Evolutionary conservation across 1,284 basidiomycete species (phyloP), one percentile per base, ranked within the genome.

Genomic region (Tylopilus sp.): DNA sequence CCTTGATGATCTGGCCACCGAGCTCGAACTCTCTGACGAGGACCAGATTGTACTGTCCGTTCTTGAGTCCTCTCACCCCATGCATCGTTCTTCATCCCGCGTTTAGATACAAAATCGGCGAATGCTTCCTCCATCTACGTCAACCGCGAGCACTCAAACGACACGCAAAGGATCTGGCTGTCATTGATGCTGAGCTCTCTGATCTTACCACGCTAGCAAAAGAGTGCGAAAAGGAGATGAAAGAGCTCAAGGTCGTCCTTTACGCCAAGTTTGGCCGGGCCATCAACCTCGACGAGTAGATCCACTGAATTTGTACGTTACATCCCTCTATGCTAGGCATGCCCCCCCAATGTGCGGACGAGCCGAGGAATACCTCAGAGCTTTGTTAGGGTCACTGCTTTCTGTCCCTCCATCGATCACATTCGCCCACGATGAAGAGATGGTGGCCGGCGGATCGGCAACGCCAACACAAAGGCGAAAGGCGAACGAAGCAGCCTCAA

Each of bases 241-340:
- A 95, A 74, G 47, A 90, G 67, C 87, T 99, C 60, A 99, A 99
- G 79, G 90, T 95, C 36, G 79, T 86, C 6, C 79, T 99, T 72
- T 98, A 98, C 76, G 94, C 94, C 51, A 97, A 96, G 81, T 98
- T 98, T 76, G 96, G 96, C 39, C 90, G 87, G 61, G 94, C 96
- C 62, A 98, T 98, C 81, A 98, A 97, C 79, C 86, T 97, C 61
- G 95, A 97, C 77, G 91, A 91, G 73, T 91, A 74, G 72, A 61
- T n/a, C 38, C 41, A 26, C 47, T 38, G 6, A 38, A 52, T 15
- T 10, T 62, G 69, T 66, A 66, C 61, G 4, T 16, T 39, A 12
- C 16, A 39, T 13, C 10, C 39, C 39, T 13, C 3, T 15, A 12
- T 15, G 39, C 39, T 16, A 39, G 39, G 16, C 39, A 39, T 39